A percentile compares a stretch with the other conserved stretches of the same genome.
Evolutionary conservation across 2,329 filamentous ascomycete species (phyloP).

Genomic region (Metarhizium robertsii): DNA sequence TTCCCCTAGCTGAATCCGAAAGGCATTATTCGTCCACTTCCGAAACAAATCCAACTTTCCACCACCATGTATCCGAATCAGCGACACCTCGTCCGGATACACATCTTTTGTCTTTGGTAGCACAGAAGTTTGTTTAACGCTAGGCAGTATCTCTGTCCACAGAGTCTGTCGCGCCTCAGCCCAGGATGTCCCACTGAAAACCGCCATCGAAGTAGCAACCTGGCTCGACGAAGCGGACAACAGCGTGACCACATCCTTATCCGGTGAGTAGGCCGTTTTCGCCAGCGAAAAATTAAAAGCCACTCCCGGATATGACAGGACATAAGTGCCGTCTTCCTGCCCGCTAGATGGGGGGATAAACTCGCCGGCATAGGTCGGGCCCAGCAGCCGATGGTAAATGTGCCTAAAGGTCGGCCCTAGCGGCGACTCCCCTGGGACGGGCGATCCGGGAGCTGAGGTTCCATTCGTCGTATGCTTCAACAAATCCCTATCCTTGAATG

Average conservation of each 20-base stretch:
- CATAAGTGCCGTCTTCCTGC: conserved; percentile 62
- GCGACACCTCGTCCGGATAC: conserved; percentile 81
- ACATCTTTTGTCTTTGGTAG: conserved; percentile 65
- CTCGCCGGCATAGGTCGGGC: conserved; percentile 89
- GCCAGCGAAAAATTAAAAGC: conserved; percentile 84
- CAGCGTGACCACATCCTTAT: conserved; percentile 75
- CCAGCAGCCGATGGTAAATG: conserved; percentile 88
- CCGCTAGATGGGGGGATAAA: conserved; percentile 60
- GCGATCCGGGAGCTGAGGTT: conserved; percentile 23
- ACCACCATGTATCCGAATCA: conserved; percentile 67
- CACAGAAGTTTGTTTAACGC: conserved; percentile 62
- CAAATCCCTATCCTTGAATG: conserved; percentile 72
- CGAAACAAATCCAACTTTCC: conserved; percentile 71
- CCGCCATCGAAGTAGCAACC: conserved; percentile 75
- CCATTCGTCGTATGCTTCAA: conserved; percentile 48
- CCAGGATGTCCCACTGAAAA: conserved; percentile 90
- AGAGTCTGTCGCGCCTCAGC: conserved; percentile 67
- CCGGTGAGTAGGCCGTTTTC: conserved; percentile 62
- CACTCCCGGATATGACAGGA: conserved; percentile 88
- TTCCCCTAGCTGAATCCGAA: conserved; percentile 69
- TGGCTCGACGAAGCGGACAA: conserved; percentile 70
- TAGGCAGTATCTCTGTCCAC: conserved; percentile 66
- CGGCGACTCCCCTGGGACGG: conserved; percentile 22
- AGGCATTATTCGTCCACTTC: conserved; percentile 54
- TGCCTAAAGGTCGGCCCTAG: conserved; percentile 71